A percentile compares a stretch with the other conserved stretches of the same genome.
phyloP scores from a whole-genome alignment of 1,284 basidiomycete genomes.

The Coniferiporia weirii region DNA sequence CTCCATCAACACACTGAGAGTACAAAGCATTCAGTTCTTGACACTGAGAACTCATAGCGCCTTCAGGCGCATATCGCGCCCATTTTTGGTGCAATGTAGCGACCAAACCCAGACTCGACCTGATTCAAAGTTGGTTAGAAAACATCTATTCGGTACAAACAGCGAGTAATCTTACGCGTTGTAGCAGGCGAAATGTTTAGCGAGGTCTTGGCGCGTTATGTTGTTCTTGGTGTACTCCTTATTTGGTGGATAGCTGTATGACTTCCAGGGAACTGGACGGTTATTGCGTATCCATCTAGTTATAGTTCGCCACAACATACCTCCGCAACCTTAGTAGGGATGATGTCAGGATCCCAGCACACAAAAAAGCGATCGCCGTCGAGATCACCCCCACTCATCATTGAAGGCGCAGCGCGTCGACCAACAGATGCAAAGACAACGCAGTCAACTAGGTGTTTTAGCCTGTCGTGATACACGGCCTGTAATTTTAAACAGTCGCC shows the following conservation, averaged over 20 bases:
- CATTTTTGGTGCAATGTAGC: slow-evolving; percentile 53
- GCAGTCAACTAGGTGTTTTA: slow-evolving; percentile 57
- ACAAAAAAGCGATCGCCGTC: slow-evolving; percentile 64
- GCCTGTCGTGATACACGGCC: slow-evolving; percentile 43
- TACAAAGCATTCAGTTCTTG: slow-evolving; percentile 65
- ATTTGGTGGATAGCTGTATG: slow-evolving; percentile 60
- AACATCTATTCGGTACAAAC: neutral
- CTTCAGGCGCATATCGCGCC: slow-evolving; percentile 47
- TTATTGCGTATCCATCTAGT: slow-evolving; percentile 7
- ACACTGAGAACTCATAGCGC: slow-evolving; percentile 57
- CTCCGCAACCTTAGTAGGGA: slow-evolving; percentile 49
- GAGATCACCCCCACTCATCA: slow-evolving; percentile 63
- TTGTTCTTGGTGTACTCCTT: slow-evolving; percentile 42
- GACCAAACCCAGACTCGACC: slow-evolving; percentile 49
- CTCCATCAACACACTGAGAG: slow-evolving; percentile 62
- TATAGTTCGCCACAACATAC: slow-evolving; percentile 26
- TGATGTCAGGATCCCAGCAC: slow-evolving; percentile 59
- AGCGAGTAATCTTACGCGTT: slow-evolving; percentile 42
- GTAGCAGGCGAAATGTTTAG: slow-evolving; percentile 57
- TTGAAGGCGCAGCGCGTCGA: slow-evolving; percentile 55
- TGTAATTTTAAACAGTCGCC: slow-evolving; percentile 61
- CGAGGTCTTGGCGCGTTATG: slow-evolving; percentile 51
- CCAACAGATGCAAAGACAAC: slow-evolving; percentile 60
- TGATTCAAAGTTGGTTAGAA: slow-evolving; percentile 22
- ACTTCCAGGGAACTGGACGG: slow-evolving; percentile 30